A percentile compares a stretch with the other conserved stretches of the same genome.
Conservation (phyloP, 2,329 filamentous ascomycete genomes). For the Cercospora sp. region DNA sequence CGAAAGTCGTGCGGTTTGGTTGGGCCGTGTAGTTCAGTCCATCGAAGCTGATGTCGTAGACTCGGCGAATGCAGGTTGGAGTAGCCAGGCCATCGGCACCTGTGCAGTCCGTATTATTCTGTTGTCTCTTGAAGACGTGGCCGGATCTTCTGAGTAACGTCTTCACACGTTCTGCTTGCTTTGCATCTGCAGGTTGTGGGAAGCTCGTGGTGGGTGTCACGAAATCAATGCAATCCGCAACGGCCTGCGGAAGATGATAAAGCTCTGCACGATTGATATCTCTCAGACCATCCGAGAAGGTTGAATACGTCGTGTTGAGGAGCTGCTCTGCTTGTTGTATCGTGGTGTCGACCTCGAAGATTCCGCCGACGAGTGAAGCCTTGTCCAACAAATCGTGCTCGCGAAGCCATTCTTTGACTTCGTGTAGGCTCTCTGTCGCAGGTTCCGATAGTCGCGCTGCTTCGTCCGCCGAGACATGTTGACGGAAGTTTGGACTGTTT, state of each 20-base stretch:
- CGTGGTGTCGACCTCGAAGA: slow-evolving; percentile 29
- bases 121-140: neutral
- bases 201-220: slow-evolving; percentile 29
- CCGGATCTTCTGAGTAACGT: neutral
- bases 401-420: slow-evolving; percentile 21
- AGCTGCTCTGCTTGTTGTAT: slow-evolving; percentile 24
- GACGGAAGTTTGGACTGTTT: slow-evolving; percentile 17
- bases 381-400: slow-evolving; percentile 19
- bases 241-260: slow-evolving; percentile 22
- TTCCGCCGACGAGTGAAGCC: slow-evolving; percentile 11
- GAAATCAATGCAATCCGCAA: slow-evolving; percentile 25
- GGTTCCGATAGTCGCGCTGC: slow-evolving; percentile 16
- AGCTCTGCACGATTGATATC: slow-evolving; percentile 25
- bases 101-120: slow-evolving; percentile 16
- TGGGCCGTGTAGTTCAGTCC: slow-evolving; percentile 24
- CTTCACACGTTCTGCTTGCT: neutral
- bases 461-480: slow-evolving; percentile 20
- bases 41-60: slow-evolving; percentile 28
- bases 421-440: neutral
- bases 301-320: slow-evolving; percentile 28
- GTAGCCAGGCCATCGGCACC: slow-evolving; percentile 20
- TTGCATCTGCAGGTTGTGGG: slow-evolving; percentile 12
- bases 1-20: slow-evolving; percentile 30
- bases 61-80: slow-evolving; percentile 26
- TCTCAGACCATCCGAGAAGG: slow-evolving; percentile 21